These are phyloP conservation scores for Paxillus rubicundulus DNA, from an alignment of 768 basidiomycete genomes.

Conservation along the genomic window DNA sequence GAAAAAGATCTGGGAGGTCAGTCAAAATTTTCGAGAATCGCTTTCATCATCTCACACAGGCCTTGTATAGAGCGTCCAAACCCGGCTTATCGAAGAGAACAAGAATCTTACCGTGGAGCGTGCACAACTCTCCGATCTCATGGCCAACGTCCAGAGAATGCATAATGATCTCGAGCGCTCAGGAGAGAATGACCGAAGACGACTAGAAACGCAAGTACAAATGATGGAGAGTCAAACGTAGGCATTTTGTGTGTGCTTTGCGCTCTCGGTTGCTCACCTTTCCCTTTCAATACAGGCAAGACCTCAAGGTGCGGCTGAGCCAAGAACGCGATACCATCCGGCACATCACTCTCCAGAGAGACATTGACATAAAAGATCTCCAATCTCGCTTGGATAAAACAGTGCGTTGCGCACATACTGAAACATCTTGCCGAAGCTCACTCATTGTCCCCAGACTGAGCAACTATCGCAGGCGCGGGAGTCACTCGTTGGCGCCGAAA, in stretches of 20 bases:
- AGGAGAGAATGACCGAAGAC: conserved; percentile 76
- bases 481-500: conserved; percentile 66
- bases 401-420: conserved; percentile 41
- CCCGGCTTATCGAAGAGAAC: conserved; percentile 83
- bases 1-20: conserved; percentile 90
- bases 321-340: conserved; percentile 75
- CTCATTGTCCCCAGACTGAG: conserved; percentile 42
- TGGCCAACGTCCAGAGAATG: conserved; percentile 88
- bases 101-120: conserved; percentile 75
- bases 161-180: conserved; percentile 84
- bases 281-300: conserved; percentile 50
- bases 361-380: conserved; percentile 74
- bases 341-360: conserved; percentile 76
- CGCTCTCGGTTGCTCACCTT: background rate
- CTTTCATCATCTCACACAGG: conserved; percentile 4
- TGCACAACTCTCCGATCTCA: conserved; percentile 81
- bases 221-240: conserved; percentile 79
- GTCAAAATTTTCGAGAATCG: conserved; percentile 13
- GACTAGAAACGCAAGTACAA: conserved; percentile 77
- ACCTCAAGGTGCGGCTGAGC: conserved; percentile 62
- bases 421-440: conserved; percentile 7
- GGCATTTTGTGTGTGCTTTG: conserved; percentile 19
- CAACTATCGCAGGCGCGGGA: conserved; percentile 71
- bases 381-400: conserved; percentile 68
- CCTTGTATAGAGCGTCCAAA: conserved; percentile 65